Evolutionary conservation across 1,284 basidiomycete genomes (phyloP).

Genomic region (Fomes fomentarius): DNA sequence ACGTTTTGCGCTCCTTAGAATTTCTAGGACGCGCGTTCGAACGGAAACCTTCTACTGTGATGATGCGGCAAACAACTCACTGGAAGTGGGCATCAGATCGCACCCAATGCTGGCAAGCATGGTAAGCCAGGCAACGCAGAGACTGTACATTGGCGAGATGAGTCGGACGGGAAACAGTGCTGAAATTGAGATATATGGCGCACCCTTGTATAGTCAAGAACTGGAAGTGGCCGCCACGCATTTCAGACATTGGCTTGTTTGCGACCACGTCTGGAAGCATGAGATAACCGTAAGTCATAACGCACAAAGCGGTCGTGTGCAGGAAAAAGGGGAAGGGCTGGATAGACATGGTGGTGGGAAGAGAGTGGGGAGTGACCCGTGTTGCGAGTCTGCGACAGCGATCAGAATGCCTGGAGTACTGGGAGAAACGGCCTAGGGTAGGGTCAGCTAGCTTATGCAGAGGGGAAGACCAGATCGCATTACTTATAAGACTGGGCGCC

Average conservation of each 20-base stretch:
- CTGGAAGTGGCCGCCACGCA: slow-evolving; percentile 69
- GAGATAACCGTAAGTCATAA: slow-evolving; percentile 54
- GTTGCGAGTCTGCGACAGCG: background rate
- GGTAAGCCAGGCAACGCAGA: slow-evolving; percentile 54
- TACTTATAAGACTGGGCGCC: no score
- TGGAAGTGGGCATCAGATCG: slow-evolving; percentile 53
- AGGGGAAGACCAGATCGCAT: no score
- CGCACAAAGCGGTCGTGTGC: slow-evolving; percentile 43
- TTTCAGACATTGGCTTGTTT: slow-evolving; percentile 42
- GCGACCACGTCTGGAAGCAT: slow-evolving; percentile 40
- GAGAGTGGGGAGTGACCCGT: background rate
- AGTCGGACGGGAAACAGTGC: no score
- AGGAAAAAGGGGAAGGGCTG: slow-evolving; percentile 32
- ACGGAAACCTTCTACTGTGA: background rate
- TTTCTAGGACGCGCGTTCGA: slow-evolving; percentile 32
- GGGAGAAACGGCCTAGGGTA: no score
- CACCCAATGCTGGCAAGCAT: slow-evolving; percentile 50
- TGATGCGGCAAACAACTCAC: slow-evolving; percentile 36
- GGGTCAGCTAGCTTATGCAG: no score
- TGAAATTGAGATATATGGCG: background rate
- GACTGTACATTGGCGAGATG: slow-evolving; percentile 30
- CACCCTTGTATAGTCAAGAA: slow-evolving; percentile 82
- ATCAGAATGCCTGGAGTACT: no score
- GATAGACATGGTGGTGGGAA: slow-evolving; percentile 7
- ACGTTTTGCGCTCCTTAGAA: slow-evolving; percentile 52